Evolutionary conservation across 306 rosid genomes (phyloP).

Genomic region (Clitoria ternatea): DNA sequence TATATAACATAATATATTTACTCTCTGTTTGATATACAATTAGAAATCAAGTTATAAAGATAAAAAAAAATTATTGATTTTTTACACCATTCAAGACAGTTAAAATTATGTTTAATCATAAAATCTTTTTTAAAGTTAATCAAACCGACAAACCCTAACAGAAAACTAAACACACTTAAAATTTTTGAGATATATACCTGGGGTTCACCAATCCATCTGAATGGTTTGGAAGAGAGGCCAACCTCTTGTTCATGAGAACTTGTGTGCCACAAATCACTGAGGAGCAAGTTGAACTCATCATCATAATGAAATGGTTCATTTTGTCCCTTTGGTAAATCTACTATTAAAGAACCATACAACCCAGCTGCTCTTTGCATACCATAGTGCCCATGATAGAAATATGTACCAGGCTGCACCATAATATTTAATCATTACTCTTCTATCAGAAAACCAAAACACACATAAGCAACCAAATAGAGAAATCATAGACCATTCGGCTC

Average conservation of each 20-base stretch:
- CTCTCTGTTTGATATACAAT: too few relatives aligned
- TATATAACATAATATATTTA: too few relatives aligned
- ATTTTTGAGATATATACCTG: constrained; percentile 63
- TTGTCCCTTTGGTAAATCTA: constrained; percentile 49
- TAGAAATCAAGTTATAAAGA: too few relatives aligned
- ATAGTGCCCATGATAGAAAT: constrained; percentile 78
- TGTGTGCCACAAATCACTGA: constrained; percentile 80
- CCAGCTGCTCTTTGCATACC: constrained; percentile 96
- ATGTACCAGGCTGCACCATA: constrained; percentile 70
- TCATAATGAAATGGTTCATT: constrained; percentile 67
- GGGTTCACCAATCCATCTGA: constrained; percentile 81
- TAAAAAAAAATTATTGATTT: too few relatives aligned
- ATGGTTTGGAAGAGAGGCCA: constrained; percentile 62
- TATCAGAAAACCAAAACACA: not conserved
- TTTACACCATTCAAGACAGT: too few relatives aligned
- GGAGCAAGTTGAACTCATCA: constrained; percentile 54
- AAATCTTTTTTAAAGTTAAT: too few relatives aligned
- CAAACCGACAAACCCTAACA: too few relatives aligned
- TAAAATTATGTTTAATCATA: too few relatives aligned
- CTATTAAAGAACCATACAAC: constrained; percentile 79
- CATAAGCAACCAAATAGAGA: not conserved
- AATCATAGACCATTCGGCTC: too few relatives aligned
- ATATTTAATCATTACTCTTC: not conserved
- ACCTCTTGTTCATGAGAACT: constrained; percentile 59
- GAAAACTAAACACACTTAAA: too few relatives aligned